phyloP scores from a whole-genome alignment of 2,329 filamentous ascomycete species.

The Penicillium occitanis region DNA sequence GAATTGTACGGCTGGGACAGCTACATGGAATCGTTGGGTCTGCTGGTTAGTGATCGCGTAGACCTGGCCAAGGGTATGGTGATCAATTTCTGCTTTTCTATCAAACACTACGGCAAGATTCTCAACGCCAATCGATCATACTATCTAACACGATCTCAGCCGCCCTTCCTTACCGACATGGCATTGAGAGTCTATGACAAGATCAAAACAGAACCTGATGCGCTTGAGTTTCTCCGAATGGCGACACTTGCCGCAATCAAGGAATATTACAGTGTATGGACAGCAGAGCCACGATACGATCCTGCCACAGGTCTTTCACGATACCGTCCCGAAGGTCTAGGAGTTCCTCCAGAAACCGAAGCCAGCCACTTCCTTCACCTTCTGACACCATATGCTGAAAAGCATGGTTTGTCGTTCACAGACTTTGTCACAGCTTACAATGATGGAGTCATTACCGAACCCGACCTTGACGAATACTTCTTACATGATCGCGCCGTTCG shows the following conservation, averaged over 20 bases:
- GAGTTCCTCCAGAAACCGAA: slow-evolving; percentile 90
- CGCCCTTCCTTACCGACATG: slow-evolving; percentile 97
- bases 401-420: slow-evolving; percentile 76
- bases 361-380: slow-evolving; percentile 83
- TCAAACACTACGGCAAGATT: slow-evolving; percentile 97
- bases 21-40: slow-evolving; percentile 93
- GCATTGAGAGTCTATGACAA: slow-evolving; percentile 88
- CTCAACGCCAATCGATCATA: slow-evolving; percentile 95
- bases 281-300: slow-evolving; percentile 73
- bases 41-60: slow-evolving; percentile 80
- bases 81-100: slow-evolving; percentile 94
- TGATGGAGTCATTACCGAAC: slow-evolving; percentile 69
- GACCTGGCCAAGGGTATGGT: slow-evolving; percentile 94
- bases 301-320: slow-evolving; percentile 74
- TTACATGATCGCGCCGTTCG: slow-evolving; percentile 92
- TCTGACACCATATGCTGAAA: slow-evolving; percentile 76
- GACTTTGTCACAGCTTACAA: slow-evolving; percentile 92
- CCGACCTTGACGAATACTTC: slow-evolving; percentile 92
- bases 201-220: slow-evolving; percentile 80
- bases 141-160: slow-evolving; percentile 91
- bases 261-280: slow-evolving; percentile 92
- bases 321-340: slow-evolving; percentile 78
- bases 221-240: slow-evolving; percentile 75
- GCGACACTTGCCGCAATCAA: slow-evolving; percentile 92
- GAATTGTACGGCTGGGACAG: slow-evolving; percentile 99